These are phyloP conservation scores for Coemansia sp. DNA, from an alignment of 192 early-diverging fungal species.

Conservation along the genomic window DNA sequence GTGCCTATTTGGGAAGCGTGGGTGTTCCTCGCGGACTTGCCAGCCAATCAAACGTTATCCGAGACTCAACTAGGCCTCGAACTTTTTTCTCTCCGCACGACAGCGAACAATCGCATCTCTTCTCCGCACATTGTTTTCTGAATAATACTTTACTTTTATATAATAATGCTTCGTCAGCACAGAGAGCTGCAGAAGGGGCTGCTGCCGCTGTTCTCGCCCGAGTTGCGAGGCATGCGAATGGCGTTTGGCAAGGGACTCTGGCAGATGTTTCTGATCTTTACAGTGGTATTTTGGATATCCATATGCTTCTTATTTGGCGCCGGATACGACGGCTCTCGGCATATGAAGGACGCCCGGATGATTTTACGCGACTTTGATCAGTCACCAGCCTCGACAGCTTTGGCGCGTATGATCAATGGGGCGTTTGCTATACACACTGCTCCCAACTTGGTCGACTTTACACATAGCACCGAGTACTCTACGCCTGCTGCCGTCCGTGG, in stretches of 20 bases:
- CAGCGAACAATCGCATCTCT: background rate
- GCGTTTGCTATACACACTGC: conserved; percentile 20
- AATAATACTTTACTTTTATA: background rate
- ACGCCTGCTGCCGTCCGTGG: conserved; percentile 18
- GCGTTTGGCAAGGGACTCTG: conserved; percentile 49
- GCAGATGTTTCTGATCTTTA: conserved; percentile 43
- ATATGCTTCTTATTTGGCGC: conserved; percentile 51
- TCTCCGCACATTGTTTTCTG: background rate
- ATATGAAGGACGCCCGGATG: conserved; percentile 43
- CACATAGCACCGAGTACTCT: conserved; percentile 11
- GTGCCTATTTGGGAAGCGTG: background rate
- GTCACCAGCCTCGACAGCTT: conserved; percentile 12
- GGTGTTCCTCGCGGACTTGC: background rate
- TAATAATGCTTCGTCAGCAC: conserved; percentile 29
- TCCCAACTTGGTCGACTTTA: conserved; percentile 24
- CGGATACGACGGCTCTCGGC: conserved; percentile 49
- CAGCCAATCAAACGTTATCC: background rate
- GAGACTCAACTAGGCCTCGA: background rate
- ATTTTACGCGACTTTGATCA: conserved; percentile 46
- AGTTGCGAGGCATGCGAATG: conserved; percentile 50
- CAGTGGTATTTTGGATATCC: conserved; percentile 51
- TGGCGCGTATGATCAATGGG: conserved; percentile 29
- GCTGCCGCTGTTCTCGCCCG: conserved; percentile 49
- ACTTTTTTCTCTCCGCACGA: background rate
- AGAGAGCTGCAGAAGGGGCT: conserved; percentile 46